These are phyloP conservation scores for Cercospora zeae-maydis DNA, from an alignment of 2,329 filamentous ascomycete genomes.

Conservation along the genomic window DNA sequence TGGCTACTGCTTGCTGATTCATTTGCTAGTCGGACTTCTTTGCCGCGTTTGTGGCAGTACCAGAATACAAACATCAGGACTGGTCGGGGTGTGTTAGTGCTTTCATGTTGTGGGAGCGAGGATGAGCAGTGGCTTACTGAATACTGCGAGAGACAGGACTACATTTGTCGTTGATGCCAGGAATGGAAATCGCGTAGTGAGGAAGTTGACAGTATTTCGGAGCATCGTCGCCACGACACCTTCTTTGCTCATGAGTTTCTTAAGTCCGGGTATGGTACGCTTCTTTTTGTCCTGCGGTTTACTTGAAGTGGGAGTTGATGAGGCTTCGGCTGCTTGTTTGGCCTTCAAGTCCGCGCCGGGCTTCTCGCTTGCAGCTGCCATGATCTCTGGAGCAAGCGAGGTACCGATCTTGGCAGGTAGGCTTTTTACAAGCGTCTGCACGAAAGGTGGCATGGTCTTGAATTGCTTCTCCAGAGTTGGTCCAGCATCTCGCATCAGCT, in stretches of 20 bases:
- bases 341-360: conserved; percentile 45
- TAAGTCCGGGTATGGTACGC: conserved; percentile 66
- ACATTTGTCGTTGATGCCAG: conserved; percentile 83
- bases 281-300: conserved; percentile 38
- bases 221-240: conserved; percentile 82
- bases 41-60: conserved; percentile 96
- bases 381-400: conserved; percentile 72
- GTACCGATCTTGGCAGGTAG: conserved; percentile 78
- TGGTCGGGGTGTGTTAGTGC: conserved; percentile 34
- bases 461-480: conserved; percentile 62
- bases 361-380: conserved; percentile 77
- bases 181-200: conserved; percentile 84
- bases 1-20: conserved; percentile 12
- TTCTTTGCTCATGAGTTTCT: conserved; percentile 78
- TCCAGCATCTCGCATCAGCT: conserved; percentile 61
- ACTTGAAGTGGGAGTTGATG: conserved; percentile 40
- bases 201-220: conserved; percentile 82
- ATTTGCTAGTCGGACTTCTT: conserved; percentile 68
- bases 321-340: conserved; percentile 29
- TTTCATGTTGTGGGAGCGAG: background rate
- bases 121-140: conserved; percentile 57
- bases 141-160: conserved; percentile 82
- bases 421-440: conserved; percentile 82
- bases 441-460: conserved; percentile 65
- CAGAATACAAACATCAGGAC: conserved; percentile 91